Percentiles rank a stretch among this genome's conserved stretches.
phyloP scores from a whole-genome alignment of 495 filamentous ascomycete species.

The Penicillium lagena region DNA sequence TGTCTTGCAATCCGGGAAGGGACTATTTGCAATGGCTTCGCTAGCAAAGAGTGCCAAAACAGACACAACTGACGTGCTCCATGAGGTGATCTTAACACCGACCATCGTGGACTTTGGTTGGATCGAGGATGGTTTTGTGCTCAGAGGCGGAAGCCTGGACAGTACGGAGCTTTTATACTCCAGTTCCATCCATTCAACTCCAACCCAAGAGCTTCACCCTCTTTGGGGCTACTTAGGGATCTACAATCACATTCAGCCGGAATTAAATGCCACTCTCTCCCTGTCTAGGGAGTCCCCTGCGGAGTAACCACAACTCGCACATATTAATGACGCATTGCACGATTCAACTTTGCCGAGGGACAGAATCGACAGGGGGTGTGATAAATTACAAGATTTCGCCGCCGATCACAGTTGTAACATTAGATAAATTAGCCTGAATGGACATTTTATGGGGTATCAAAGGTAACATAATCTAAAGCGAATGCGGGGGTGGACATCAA shows the following conservation, averaged over 20 bases:
- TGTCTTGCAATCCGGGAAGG: constrained; percentile 24
- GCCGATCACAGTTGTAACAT: background rate
- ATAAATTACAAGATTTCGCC: background rate
- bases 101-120: too few relatives aligned
- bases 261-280: background rate
- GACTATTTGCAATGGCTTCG: background rate
- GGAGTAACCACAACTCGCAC: background rate
- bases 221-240: background rate
- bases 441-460: background rate
- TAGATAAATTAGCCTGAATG: background rate
- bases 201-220: too few relatives aligned
- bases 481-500: too few relatives aligned
- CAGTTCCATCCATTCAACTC: too few relatives aligned
- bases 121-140: too few relatives aligned
- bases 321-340: background rate
- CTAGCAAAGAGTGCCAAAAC: background rate
- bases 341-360: background rate
- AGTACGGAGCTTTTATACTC: too few relatives aligned
- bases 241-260: background rate
- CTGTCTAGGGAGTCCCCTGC: background rate
- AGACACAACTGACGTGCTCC: background rate
- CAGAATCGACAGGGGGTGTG: background rate
- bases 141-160: too few relatives aligned
- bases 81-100: background rate
- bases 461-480: too few relatives aligned